A percentile compares a stretch with the other conserved stretches of the same genome.
phyloP scores from a whole-genome alignment of 148 eudicot genomes.

The Silene conica region DNA sequence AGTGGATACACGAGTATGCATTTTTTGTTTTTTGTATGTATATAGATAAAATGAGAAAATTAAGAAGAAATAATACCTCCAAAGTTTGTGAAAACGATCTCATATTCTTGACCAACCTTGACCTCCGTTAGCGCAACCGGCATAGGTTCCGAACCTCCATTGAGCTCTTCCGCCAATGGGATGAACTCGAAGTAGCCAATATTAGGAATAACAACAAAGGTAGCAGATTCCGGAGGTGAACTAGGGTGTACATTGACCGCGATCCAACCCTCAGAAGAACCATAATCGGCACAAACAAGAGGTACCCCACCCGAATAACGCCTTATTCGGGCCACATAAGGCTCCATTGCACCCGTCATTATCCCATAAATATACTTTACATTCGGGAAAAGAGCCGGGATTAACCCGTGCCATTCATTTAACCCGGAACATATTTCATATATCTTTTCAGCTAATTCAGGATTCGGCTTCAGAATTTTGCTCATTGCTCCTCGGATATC shows the following conservation, averaged over 20 bases:
- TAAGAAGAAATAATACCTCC: constrained; percentile 49
- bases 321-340: constrained; percentile 67
- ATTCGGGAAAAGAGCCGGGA: constrained; percentile 77
- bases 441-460: constrained; percentile 56
- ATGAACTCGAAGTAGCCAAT: constrained; percentile 84
- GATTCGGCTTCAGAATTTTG: constrained; percentile 55
- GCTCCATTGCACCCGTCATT: constrained; percentile 97
- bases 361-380: constrained; percentile 76
- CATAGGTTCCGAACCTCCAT: constrained; percentile 26
- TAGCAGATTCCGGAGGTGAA: constrained; percentile 66
- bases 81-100: constrained; percentile 67
- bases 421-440: constrained; percentile 45
- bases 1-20: too few species aligned
- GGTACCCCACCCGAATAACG: constrained; percentile 76
- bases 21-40: too few species aligned
- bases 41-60: too few species aligned
- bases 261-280: constrained; percentile 96
- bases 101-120: constrained; percentile 77
- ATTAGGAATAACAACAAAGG: constrained; percentile 75
- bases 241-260: constrained; percentile 83
- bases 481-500: constrained; percentile 46
- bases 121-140: constrained; percentile 69
- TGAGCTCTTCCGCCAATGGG: constrained; percentile 39
- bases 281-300: constrained; percentile 76
- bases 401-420: constrained; percentile 72